Base-by-base conservation (phyloP, 768 basidiomycete species). In the Boletus insuetus region DNA sequence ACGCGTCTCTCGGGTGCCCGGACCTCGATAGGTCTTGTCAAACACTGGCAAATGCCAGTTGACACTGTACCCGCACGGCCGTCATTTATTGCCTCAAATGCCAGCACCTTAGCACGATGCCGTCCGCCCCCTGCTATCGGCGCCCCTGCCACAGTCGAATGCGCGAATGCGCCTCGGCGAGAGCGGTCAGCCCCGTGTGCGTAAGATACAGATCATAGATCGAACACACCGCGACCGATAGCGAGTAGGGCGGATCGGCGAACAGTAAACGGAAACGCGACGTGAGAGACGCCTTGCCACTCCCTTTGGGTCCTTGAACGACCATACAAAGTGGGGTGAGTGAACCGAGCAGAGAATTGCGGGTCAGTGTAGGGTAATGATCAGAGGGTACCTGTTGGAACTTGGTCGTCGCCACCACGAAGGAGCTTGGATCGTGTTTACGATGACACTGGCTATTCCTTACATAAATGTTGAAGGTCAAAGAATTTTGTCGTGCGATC, bases 121-220 rank as follows among this genome's bases (percentile, higher is more conserved):
- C 94, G 67, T 98, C 95, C 8, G 94, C 97, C 1, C 94, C 94
- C 0, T 95, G 94, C 61, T 87, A 91, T 0, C 94, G 95, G 19
- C 94, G 83, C 11, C 95, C 94, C 7, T 78, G 75, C 67, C 93
- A 79, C 3, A 97, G 76, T 22, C 67, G 61, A 64, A 96, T 95
- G 3, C 71, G 63, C 1, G 86, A 81, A 51, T 73, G 39, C 4
- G 51, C 44, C 40, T 61, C 51, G 8, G 91, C 84, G 19, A 96
- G 77, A 0, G 71, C 69, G 4, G 73, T 69, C 35, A 95, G 79
- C 0, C 68, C 78, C 2, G 76, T 73, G 61, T 93, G 87, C 1
- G 90, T 81, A 38, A 92, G 82, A 74, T 97, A 97, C 6, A 97
- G 78, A 65, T 98, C 88, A 67, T 94, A 92, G 47, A 91, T 82